phyloP scores from a whole-genome alignment of 129 eudicot species.

The Lactuca sativa region DNA sequence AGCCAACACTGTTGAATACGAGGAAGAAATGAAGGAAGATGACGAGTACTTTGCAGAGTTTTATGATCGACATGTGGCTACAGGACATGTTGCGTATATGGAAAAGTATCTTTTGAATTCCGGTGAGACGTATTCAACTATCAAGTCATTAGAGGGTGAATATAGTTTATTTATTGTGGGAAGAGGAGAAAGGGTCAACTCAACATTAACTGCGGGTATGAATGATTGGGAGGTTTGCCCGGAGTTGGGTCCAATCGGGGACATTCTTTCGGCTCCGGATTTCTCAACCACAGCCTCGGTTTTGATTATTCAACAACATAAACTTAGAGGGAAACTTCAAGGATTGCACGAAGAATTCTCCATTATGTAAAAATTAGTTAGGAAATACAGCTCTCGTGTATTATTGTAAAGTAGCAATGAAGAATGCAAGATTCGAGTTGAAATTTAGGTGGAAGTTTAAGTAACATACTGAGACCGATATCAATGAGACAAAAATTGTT shows the following conservation, averaged over 20 bases:
- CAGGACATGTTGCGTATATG: conserved; percentile 74
- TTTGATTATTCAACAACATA: conserved; percentile 81
- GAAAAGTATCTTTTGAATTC: conserved; percentile 81
- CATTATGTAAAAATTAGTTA: conserved; percentile 50
- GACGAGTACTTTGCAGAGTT: conserved; percentile 89
- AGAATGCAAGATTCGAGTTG: conserved; percentile 3
- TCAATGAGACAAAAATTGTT: no score
- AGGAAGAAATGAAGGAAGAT: conserved; percentile 80
- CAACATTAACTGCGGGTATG: conserved; percentile 82
- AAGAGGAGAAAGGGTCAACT: conserved; percentile 75
- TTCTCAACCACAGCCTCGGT: conserved; percentile 69
- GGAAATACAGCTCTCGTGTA: not conserved
- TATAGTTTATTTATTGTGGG: conserved; percentile 78
- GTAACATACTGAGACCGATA: no score
- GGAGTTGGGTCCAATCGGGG: conserved; percentile 91
- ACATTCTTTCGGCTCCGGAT: conserved; percentile 77
- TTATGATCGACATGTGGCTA: conserved; percentile 71
- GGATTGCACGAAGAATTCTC: conserved; percentile 77
- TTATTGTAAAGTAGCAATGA: conserved; percentile 14
- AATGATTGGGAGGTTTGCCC: conserved; percentile 98
- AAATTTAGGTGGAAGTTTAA: not conserved
- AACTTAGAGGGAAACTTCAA: conserved; percentile 60
- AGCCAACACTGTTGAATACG: conserved; percentile 55
- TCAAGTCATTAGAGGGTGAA: conserved; percentile 75
- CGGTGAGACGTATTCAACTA: conserved; percentile 76